A percentile compares a stretch with the other conserved stretches of the same genome.
These are phyloP conservation scores for Trichoderma arundinaceum DNA, from an alignment of 2,329 filamentous ascomycete species.

Conservation along the genomic window DNA sequence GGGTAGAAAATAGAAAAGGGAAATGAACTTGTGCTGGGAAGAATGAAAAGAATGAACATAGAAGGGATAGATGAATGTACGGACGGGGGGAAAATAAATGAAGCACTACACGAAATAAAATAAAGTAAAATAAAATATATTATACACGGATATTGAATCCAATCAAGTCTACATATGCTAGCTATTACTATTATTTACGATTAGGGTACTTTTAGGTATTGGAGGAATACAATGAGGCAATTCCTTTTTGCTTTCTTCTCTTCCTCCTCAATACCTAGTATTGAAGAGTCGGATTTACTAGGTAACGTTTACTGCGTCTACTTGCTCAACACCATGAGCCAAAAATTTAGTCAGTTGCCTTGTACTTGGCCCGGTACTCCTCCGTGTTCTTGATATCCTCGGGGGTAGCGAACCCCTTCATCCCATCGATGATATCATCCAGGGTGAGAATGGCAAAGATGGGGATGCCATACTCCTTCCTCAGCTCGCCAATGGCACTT, in stretches of 20 bases:
- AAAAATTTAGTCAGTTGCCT: conserved; percentile 57
- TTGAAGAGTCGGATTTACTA: conserved; percentile 1
- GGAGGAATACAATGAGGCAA: background rate
- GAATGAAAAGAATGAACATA: too few species aligned
- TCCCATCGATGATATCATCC: conserved; percentile 77
- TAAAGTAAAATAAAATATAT: background rate
- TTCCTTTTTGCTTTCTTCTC: background rate
- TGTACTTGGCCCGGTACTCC: conserved; percentile 73
- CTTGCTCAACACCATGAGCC: conserved; percentile 6
- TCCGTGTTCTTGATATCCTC: conserved; percentile 70
- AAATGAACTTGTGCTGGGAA: background rate
- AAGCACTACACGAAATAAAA: background rate
- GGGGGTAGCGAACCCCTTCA: conserved; percentile 65
- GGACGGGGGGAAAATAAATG: background rate
- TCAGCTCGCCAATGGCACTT: conserved; percentile 85
- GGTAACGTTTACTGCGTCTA: background rate
- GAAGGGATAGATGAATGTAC: background rate
- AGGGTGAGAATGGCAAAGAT: conserved; percentile 84
- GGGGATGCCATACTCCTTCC: conserved; percentile 81
- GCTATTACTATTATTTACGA: background rate
- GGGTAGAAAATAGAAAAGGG: too few species aligned
- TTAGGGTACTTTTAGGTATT: background rate
- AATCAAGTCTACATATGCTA: conserved; percentile 5
- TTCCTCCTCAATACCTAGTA: background rate
- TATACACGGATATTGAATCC: conserved; percentile 11